A percentile compares a stretch with the other conserved stretches of the same genome.
These are phyloP conservation scores for Kodamaea fungicola DNA, from an alignment of 1,139 yeast genomes.

Conservation along the genomic window DNA sequence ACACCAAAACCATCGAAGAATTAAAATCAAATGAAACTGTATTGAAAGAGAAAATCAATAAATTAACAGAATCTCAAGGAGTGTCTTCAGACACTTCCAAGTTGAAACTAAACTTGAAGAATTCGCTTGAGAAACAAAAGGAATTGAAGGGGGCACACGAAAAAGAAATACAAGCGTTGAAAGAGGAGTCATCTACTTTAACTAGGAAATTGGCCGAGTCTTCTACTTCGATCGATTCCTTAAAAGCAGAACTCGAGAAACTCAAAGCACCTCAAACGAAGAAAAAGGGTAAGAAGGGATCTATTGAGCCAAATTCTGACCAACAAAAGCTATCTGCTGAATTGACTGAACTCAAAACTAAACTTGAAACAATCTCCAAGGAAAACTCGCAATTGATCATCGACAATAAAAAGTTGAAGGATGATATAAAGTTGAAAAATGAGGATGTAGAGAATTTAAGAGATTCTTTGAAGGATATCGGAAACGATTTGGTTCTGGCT, in stretches of 20 bases:
- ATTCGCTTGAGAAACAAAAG: background rate
- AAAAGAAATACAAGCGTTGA: background rate
- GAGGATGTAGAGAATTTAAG: conserved; percentile 59
- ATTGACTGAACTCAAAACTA: conserved; percentile 3
- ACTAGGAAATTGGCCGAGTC: background rate
- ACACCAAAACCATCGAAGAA: too few relatives aligned
- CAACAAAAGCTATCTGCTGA: background rate
- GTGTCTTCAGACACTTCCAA: background rate
- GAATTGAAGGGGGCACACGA: background rate
- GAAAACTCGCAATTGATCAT: conserved; percentile 15
- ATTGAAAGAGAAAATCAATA: too few relatives aligned
- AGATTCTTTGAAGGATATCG: conserved; percentile 71
- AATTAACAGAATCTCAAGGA: too few relatives aligned
- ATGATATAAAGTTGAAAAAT: conserved; percentile 24
- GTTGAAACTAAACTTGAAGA: background rate
- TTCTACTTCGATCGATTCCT: background rate
- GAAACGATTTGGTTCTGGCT: conserved; percentile 67
- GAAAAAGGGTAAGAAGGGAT: background rate
- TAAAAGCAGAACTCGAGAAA: background rate
- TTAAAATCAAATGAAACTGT: too few relatives aligned
- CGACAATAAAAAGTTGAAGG: conserved; percentile 14
- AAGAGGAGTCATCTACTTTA: background rate
- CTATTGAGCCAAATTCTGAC: too few relatives aligned
- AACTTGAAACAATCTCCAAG: conserved; percentile 5
- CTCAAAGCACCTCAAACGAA: too few relatives aligned